Conservation (phyloP, 2,329 filamentous ascomycete species). For the Microcyclosporella mali region DNA sequence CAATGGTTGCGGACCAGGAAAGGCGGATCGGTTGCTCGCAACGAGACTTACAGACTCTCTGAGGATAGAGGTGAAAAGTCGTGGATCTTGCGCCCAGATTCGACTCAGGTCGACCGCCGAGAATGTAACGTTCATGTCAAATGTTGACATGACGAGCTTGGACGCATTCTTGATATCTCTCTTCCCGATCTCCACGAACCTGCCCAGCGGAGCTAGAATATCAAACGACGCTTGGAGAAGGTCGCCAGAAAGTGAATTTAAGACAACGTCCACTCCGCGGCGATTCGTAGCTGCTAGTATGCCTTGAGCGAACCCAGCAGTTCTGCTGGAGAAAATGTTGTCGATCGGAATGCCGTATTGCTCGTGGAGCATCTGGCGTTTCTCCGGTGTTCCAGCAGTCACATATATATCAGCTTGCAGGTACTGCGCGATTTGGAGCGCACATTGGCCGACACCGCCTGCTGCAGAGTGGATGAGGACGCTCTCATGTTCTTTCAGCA, state of each 20-base stretch:
- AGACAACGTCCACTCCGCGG: constrained; percentile 33
- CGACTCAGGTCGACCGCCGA: constrained; percentile 7
- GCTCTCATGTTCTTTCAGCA: constrained; percentile 24
- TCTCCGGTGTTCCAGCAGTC: constrained; percentile 23
- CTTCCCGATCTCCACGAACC: constrained; percentile 27
- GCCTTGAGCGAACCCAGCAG: constrained; percentile 20
- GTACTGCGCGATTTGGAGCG: constrained; percentile 22
- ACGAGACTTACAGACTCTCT: constrained; percentile 1
- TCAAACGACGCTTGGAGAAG: constrained; percentile 24
- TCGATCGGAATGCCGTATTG: constrained; percentile 20
- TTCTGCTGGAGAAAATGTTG: constrained; percentile 28
- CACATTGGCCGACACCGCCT: constrained; percentile 15
- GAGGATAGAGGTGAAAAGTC: constrained; percentile 3
- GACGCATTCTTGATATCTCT: constrained; percentile 16
- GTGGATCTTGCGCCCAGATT: constrained; percentile 1
- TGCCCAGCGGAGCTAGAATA: constrained; percentile 28
- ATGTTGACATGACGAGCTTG: constrained; percentile 11
- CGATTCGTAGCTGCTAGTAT: constrained; percentile 19
- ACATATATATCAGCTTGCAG: constrained; percentile 25
- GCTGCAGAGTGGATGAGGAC: constrained; percentile 32
- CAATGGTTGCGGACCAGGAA: not conserved
- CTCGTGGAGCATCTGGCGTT: constrained; percentile 18
- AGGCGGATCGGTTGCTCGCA: not conserved
- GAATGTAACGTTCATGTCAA: constrained; percentile 9
- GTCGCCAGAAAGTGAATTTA: constrained; percentile 30